Percentiles rank a stretch among this genome's conserved stretches.
Evolutionary conservation across 306 rosid genomes (phyloP).

Genomic region (Canavalia gladiata): DNA sequence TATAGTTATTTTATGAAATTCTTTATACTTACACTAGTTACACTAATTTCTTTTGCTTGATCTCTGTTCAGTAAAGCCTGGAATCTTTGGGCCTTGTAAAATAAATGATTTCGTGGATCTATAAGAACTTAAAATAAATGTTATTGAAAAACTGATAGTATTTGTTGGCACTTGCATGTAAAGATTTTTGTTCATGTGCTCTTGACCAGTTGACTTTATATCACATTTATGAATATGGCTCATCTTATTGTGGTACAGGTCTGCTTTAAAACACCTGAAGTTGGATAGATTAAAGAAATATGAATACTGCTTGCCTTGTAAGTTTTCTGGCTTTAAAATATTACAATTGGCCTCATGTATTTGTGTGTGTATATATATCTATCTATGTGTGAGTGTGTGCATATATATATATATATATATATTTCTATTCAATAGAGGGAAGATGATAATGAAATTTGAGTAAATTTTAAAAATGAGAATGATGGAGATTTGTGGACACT

Average conservation of each 20-base stretch:
- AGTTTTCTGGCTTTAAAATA: slow-evolving; percentile 47
- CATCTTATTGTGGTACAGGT: slow-evolving; percentile 55
- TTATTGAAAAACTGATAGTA: too few relatives aligned
- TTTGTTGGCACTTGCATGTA: slow-evolving; percentile 23
- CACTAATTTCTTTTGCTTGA: background rate
- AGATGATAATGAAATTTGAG: slow-evolving; percentile 34
- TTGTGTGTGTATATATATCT: background rate
- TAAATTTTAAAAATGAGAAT: slow-evolving; percentile 4
- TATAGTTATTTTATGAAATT: background rate
- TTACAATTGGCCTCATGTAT: background rate
- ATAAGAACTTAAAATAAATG: too few relatives aligned
- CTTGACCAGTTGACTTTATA: slow-evolving; percentile 15
- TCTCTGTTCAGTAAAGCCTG: background rate
- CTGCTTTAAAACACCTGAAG: slow-evolving; percentile 89
- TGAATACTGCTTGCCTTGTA: slow-evolving; percentile 92
- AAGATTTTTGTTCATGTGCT: background rate
- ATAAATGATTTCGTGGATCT: slow-evolving; percentile 2
- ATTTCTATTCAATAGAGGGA: background rate
- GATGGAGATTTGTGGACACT: background rate
- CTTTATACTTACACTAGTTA: background rate
- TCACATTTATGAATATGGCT: slow-evolving; percentile 9
- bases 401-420: too few relatives aligned
- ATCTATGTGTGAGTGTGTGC: too few relatives aligned
- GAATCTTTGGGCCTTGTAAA: background rate
- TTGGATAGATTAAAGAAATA: slow-evolving; percentile 83